Evolutionary conservation across 2,329 filamentous ascomycete genomes (phyloP).

Genomic region (Trichoderma brevicompactum): DNA sequence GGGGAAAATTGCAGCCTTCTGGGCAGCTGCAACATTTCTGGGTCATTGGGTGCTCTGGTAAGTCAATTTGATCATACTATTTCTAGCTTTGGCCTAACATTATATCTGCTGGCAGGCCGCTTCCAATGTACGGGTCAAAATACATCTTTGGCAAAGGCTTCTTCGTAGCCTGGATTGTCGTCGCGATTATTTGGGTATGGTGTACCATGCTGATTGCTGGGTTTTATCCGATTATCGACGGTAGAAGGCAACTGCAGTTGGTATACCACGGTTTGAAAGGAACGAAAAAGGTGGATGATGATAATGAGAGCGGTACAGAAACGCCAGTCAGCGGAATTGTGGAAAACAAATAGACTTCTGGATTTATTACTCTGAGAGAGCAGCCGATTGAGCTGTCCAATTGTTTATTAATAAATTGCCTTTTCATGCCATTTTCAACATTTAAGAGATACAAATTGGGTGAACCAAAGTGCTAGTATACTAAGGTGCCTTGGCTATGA

Average conservation of each 20-base stretch:
- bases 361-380: background rate
- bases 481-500: background rate
- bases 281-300: constrained; percentile 5
- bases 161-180: constrained; percentile 55
- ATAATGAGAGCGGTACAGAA: constrained; percentile 15
- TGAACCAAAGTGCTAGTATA: too few species aligned
- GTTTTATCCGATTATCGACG: constrained; percentile 56
- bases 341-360: background rate
- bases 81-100: constrained; percentile 6
- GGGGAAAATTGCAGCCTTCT: constrained; percentile 50
- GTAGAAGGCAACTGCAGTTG: constrained; percentile 38
- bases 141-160: constrained; percentile 56
- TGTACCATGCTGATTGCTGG: constrained; percentile 53
- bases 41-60: constrained; percentile 59
- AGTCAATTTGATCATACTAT: constrained; percentile 19
- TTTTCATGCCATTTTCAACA: too few species aligned
- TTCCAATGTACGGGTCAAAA: constrained; percentile 58
- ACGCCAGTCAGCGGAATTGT: constrained; percentile 16
- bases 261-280: constrained; percentile 31
- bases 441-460: too few species aligned
- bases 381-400: background rate
- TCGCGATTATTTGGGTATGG: constrained; percentile 60
- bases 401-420: background rate
- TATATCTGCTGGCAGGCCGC: constrained; percentile 40
- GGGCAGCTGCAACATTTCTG: constrained; percentile 55